phyloP scores from a whole-genome alignment of 805 yeast genomes.

The Yarrowia divulgata region DNA sequence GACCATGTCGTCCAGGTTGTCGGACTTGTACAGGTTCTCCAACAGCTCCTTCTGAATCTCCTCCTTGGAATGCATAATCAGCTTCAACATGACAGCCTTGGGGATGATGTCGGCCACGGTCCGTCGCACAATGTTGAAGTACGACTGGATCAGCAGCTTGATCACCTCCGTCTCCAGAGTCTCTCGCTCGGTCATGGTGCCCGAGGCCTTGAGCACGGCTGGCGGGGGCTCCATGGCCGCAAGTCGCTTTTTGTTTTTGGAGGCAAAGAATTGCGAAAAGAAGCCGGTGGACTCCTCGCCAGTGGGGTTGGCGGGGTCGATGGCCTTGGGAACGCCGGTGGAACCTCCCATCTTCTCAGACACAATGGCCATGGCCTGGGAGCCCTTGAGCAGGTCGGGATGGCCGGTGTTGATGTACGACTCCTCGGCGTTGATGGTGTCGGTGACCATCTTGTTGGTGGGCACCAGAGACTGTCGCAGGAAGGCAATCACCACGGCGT shows the following conservation, averaged over 20 bases:
- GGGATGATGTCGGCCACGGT: constrained; percentile 94
- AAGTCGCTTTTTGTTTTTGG: constrained; percentile 90
- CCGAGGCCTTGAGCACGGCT: constrained; percentile 89
- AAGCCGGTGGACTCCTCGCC: constrained; percentile 72
- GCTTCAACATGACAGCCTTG: constrained; percentile 91
- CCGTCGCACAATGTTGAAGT: constrained; percentile 90
- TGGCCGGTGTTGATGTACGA: constrained; percentile 97
- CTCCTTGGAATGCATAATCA: constrained; percentile 81
- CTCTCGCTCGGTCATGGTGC: constrained; percentile 92
- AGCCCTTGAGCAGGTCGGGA: constrained; percentile 92
- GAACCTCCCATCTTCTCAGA: constrained; percentile 85
- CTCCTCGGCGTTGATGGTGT: constrained; percentile 85
- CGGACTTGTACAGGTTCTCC: constrained; percentile 82
- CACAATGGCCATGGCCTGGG: constrained; percentile 75
- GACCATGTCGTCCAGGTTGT: constrained; percentile 72
- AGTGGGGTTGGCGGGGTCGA: constrained; percentile 45
- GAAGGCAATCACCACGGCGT: constrained; percentile 78
- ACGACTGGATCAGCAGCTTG: constrained; percentile 86
- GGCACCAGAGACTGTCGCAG: constrained; percentile 82
- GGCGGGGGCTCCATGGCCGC: constrained; percentile 99
- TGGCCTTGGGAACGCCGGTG: constrained; percentile 43
- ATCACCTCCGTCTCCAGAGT: constrained; percentile 97
- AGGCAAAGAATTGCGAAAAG: constrained; percentile 93
- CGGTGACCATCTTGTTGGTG: constrained; percentile 82
- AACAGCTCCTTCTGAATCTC: constrained; percentile 90